Conservation (phyloP, 805 yeast species). For the Teunomyces barrocoloradensis region DNA sequence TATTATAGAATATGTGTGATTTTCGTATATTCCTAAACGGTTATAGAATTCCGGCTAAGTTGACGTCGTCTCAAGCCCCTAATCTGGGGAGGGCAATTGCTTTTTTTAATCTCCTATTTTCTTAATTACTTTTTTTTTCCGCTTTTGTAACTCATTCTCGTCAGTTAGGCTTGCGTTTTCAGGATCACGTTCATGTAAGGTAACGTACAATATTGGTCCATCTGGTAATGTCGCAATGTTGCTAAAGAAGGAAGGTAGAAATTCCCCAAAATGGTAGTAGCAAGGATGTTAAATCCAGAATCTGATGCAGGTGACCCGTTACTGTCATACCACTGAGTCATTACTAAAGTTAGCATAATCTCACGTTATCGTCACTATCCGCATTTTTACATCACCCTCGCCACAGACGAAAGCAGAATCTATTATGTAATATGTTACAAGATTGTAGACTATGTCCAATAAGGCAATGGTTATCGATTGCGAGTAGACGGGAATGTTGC, state of each 20-base stretch:
- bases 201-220: too few relatives aligned
- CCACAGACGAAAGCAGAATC: too few relatives aligned
- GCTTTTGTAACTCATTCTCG: not conserved
- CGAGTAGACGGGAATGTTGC: not conserved
- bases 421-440: not conserved
- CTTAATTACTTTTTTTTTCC: not conserved
- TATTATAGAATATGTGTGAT: too few relatives aligned
- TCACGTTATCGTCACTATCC: too few relatives aligned
- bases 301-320: not conserved
- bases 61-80: not conserved
- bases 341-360: not conserved
- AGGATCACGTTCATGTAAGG: not conserved
- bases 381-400: too few relatives aligned
- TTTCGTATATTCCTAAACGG: not conserved
- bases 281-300: not conserved
- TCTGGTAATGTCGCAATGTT: not conserved
- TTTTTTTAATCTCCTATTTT: not conserved
- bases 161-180: not conserved
- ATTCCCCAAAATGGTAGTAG: not conserved
- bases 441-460: not conserved
- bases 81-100: not conserved
- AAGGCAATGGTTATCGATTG: not conserved
- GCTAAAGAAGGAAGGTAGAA: not conserved
- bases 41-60: not conserved
- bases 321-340: not conserved